Conservation (phyloP, 1,139 yeast species). For the Suhomyces chickasaworum region DNA sequence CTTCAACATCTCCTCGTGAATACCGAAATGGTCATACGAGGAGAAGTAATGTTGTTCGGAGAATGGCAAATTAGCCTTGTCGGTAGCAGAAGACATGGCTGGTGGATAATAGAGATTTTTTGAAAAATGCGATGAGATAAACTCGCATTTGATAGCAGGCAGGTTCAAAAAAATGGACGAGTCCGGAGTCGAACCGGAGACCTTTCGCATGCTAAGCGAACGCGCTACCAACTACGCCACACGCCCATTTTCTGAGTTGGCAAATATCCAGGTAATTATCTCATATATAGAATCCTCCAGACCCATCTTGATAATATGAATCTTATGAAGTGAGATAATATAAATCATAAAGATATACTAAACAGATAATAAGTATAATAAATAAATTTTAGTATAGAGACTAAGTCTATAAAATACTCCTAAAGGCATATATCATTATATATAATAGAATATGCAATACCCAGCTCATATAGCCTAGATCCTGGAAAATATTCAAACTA, state of each 20-base stretch:
- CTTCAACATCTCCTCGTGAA: conserved; percentile 98
- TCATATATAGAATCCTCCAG: too few species aligned
- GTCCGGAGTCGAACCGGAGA: conserved; percentile 90
- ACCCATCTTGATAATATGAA: too few species aligned
- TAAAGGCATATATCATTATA: too few species aligned
- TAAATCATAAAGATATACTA: too few species aligned
- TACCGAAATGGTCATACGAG: conserved; percentile 95
- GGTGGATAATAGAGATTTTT: conserved; percentile 3
- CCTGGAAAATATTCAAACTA: too few species aligned
- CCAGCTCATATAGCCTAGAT: too few species aligned
- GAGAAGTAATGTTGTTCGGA: conserved; percentile 91
- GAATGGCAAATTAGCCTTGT: conserved; percentile 54
- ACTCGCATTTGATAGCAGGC: neutral
- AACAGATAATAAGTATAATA: too few species aligned
- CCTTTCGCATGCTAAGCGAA: conserved; percentile 89
- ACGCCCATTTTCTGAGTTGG: conserved; percentile 56
- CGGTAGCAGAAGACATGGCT: conserved; percentile 43
- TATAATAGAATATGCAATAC: too few species aligned
- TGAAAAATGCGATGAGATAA: conserved; percentile 14
- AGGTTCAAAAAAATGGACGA: conserved; percentile 56
- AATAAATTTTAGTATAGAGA: too few species aligned
- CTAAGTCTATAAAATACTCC: too few species aligned
- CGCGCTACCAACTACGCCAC: conserved; percentile 95
- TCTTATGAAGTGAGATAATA: too few species aligned
- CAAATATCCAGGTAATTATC: too few species aligned